Conservation (phyloP, 345 rosid genomes). For the Citrus mangshanensis region DNA sequence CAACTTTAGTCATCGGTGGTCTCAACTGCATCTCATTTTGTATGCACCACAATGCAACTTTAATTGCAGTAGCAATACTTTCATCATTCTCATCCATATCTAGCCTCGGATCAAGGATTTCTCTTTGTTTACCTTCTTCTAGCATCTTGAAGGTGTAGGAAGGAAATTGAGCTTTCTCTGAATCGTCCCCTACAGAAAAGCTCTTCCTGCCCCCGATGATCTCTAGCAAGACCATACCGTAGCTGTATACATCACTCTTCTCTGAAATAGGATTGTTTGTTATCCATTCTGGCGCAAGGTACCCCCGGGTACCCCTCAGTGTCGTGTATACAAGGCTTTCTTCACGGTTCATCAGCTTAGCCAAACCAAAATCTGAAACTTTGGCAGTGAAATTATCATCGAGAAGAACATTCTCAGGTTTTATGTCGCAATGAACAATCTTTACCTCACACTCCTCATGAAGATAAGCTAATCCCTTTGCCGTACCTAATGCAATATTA, state of each 20-base stretch:
- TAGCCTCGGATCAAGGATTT: conserved; percentile 41
- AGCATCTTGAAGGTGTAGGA: conserved; percentile 50
- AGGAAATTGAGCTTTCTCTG: conserved; percentile 41
- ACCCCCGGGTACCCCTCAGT: conserved; percentile 55
- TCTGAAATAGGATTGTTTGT: conserved; percentile 46
- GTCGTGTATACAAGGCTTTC: conserved; percentile 45
- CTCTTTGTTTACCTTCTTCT: conserved; percentile 33
- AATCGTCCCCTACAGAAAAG: conserved; percentile 24
- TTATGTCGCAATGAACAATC: conserved; percentile 50
- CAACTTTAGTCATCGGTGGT: conserved; percentile 56
- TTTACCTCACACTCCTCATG: conserved; percentile 50
- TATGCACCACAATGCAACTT: conserved; percentile 57
- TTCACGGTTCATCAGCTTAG: conserved; percentile 49
- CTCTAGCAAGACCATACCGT: conserved; percentile 52
- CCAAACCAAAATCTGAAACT: conserved; percentile 54
- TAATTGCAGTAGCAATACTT: conserved; percentile 28
- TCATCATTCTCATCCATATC: conserved; percentile 24
- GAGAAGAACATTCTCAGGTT: conserved; percentile 47
- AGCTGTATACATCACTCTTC: conserved; percentile 58
- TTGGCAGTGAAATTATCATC: conserved; percentile 43
- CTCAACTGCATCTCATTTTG: conserved; percentile 49
- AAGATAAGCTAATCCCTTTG: conserved; percentile 51
- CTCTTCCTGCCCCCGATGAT: conserved; percentile 54
- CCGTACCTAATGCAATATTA: conserved; percentile 39
- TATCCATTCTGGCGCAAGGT: conserved; percentile 66